Evolutionary conservation across 139 green algal genomes (phyloP), one percentile per base, ranked within the genome.

Genomic region (Chlorella sp.): DNA sequence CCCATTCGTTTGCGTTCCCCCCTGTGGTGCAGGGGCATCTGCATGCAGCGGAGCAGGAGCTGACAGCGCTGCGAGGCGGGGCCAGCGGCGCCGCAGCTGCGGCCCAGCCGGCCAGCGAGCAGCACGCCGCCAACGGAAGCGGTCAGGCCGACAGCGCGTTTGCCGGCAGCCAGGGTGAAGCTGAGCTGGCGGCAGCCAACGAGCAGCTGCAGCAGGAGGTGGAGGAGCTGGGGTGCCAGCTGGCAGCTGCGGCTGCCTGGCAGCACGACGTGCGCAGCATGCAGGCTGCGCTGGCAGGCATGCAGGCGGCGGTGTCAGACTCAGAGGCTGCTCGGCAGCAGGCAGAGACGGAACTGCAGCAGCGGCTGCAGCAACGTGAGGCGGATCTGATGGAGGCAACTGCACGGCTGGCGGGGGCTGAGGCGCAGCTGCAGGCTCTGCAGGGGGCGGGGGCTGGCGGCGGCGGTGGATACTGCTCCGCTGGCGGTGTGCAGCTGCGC

Each of bases 401-500:
- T 15, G 84, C 84, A 40, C 36, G 84, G 19, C 84, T 88, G 84
- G 84, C 84, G 30, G 84, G 39, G 0, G 68, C 84, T 14, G 84
- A 88, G 40, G 84, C 84, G 39, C 84, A 89, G 86, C 73, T 89
- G 86, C 48, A 21, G 48, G 73, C 86, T 19, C 32, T 71, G 71
- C 48, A 64, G 42, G 73, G 24, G 2, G 71, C 26, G 15, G 34
- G 48, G 11, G 32, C n/a, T n/a, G 19, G 84, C 66, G 30, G 48
- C 28, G 28, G 39, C 40, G 85, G 83, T 69, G 19, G 73, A 22
- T 22, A 36, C 32, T 30, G 15, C 30, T 30, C n/a, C 19, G 79
- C 18, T 83, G 60, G 15, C 7, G 12, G 37, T 64, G 9, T 80
- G 36, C 83, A 79, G 28, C 84, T 88, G 40, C 84, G 84, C 3